Evolutionary conservation across 371 early-diverging fungal genomes (phyloP), one percentile per base, ranked within the genome.

Genomic region (Capniomyces stellatus): DNA sequence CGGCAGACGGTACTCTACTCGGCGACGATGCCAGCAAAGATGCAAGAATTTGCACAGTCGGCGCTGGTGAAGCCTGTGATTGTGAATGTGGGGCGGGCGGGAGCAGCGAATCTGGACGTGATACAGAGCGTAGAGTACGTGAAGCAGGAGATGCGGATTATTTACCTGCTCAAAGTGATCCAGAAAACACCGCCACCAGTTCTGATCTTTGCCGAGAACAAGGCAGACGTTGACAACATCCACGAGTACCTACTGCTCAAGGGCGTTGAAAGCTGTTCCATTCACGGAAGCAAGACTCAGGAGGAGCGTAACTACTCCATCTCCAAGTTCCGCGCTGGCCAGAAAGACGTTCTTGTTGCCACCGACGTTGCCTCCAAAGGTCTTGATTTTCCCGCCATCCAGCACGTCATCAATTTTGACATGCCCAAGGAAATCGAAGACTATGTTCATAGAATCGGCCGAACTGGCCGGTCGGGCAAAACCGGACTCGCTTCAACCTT

Each of bases 351-450:
- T 24, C 68, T 99, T 53, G 85, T 99, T 39, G 98, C 99, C 2
- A 99, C 99, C 0, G 98, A 98, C 71, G 94, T 99, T n/a, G 99
- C 98, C 18, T 85, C 92, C 29, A 79, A 95, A 71, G 98, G 99
- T 53, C 73, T 98, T 60, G 96, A 97, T 75, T 87, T 98, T 63
- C 91, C 94, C 29, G 83, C 87, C 55, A 88, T 99, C 22, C 87
- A 88, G 56, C 84, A 89, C 60, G 99, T 99, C 12, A 87, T 99
- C 72, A 98, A 98, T 71, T 81, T 88, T 61, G 95, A 96, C 40
- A 89, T 98, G 70, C 99, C 99, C 12, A 72, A 86, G 58, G 90
- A 89, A 40, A 88, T 90, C 54, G 96, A 97, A 62, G 86, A 89
- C 60, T 95, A 87, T 66, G 83, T 97, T 4, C 98, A 98, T 73